Conservation (phyloP, 1,139 yeast genomes). For the Geotrichum macrosporum region DNA sequence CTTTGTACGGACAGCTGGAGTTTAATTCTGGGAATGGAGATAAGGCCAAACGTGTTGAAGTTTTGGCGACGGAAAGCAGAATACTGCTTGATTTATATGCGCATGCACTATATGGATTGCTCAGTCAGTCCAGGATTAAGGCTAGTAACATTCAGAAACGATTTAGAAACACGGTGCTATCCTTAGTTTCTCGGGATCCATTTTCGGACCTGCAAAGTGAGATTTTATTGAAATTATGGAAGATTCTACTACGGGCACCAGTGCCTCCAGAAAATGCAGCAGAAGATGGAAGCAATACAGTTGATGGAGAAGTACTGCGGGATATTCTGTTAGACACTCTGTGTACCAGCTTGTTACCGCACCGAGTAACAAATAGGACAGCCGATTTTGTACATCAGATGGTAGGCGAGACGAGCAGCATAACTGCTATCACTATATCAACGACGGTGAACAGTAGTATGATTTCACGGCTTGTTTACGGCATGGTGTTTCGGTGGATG, state of each 20-base stretch:
- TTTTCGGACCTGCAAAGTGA: background rate
- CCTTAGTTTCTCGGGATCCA: background rate
- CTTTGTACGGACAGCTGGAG: too few relatives aligned
- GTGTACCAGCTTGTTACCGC: slow-evolving; percentile 12
- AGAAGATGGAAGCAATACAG: too few relatives aligned
- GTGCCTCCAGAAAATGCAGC: background rate
- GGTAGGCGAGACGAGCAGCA: background rate
- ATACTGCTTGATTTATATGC: slow-evolving; percentile 6
- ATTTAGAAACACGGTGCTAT: background rate
- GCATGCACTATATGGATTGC: background rate
- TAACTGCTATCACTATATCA: background rate
- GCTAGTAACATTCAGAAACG: background rate
- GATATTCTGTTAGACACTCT: slow-evolving; percentile 8
- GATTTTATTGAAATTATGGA: slow-evolving; percentile 1
- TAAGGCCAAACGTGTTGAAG: background rate
- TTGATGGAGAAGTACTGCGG: too few relatives aligned
- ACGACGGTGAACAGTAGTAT: background rate
- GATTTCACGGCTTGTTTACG: slow-evolving; percentile 8
- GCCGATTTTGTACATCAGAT: slow-evolving; percentile 17
- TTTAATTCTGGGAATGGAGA: background rate
- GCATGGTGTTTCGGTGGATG: slow-evolving; percentile 16
- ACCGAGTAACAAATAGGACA: slow-evolving; percentile 13
- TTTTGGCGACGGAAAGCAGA: background rate
- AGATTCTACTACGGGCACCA: background rate
- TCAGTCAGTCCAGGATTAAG: background rate